Evolutionary conservation across 345 rosid species (phyloP).

Genomic region (Gossypium stocksii): DNA sequence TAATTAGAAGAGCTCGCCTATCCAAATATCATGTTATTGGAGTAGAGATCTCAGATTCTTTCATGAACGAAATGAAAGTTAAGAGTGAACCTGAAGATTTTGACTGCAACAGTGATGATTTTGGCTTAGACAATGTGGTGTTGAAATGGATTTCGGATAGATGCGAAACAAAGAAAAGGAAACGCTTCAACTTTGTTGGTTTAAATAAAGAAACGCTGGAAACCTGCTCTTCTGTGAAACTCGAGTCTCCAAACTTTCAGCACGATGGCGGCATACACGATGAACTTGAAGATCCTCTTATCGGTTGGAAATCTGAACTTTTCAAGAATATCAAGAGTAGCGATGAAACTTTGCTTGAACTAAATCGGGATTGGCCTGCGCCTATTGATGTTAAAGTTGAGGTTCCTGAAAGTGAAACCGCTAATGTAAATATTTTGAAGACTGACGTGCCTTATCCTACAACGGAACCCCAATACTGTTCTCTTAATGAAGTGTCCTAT

Average conservation of each 20-base stretch:
- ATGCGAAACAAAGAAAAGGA: conserved; percentile 59
- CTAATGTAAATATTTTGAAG: conserved; percentile 9
- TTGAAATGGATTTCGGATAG: conserved; percentile 43
- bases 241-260: conserved; percentile 18
- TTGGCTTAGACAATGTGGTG: conserved; percentile 33
- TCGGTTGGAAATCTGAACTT: conserved; percentile 40
- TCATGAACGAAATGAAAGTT: conserved; percentile 12
- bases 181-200: conserved; percentile 16
- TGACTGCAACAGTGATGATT: conserved; percentile 20
- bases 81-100: conserved; percentile 22
- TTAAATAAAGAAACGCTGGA: conserved; percentile 11
- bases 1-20: conserved; percentile 21
- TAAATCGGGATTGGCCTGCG: conserved; percentile 16
- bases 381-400: conserved; percentile 37
- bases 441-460: conserved; percentile 12
- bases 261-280: conserved; percentile 27
- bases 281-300: conserved; percentile 54
- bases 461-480: conserved; percentile 26
- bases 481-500: conserved; percentile 12
- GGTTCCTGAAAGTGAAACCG: conserved; percentile 35
- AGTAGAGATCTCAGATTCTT: conserved; percentile 22
- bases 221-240: conserved; percentile 19
- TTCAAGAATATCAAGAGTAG: conserved; percentile 34
- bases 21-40: conserved; percentile 16
- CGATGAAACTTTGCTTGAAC: conserved; percentile 17